These are phyloP conservation scores for Colletotrichum liriopes DNA, from an alignment of 2,329 filamentous ascomycete genomes.

Conservation along the genomic window DNA sequence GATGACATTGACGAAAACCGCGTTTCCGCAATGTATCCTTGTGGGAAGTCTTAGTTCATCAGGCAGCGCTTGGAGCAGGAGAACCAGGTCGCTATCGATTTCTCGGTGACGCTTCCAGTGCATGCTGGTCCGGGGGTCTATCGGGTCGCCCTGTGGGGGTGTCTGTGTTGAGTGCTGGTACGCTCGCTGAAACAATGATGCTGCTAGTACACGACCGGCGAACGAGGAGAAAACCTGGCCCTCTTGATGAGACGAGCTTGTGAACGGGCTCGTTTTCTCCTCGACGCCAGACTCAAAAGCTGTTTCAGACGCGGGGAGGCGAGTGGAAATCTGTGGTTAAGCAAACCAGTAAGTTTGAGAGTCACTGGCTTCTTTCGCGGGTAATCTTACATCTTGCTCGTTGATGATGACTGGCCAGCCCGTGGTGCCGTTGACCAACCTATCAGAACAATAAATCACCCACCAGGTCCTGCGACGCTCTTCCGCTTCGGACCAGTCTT, in stretches of 20 bases:
- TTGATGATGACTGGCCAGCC: conserved; percentile 80
- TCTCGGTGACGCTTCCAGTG: conserved; percentile 78
- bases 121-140: conserved; percentile 74
- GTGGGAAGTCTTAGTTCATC: conserved; percentile 71
- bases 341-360: not conserved
- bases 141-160: conserved; percentile 68
- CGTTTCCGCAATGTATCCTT: conserved; percentile 72
- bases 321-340: conserved; percentile 64
- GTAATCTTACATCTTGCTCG: conserved; percentile 66
- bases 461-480: conserved; percentile 79
- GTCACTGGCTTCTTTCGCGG: not conserved
- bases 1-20: conserved; percentile 74
- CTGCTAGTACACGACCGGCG: conserved; percentile 73
- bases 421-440: conserved; percentile 78
- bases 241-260: conserved; percentile 64
- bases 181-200: conserved; percentile 69
- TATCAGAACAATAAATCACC: conserved; percentile 75
- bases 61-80: conserved; percentile 73
- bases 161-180: conserved; percentile 75
- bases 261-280: conserved; percentile 66
- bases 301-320: conserved; percentile 74
- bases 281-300: conserved; percentile 71
- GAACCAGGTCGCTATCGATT: conserved; percentile 75
- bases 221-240: conserved; percentile 67
- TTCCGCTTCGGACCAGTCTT: conserved; percentile 78